Evolutionary conservation across 768 basidiomycete genomes (phyloP).

Genomic region (Hortiboletus flavorubellus): DNA sequence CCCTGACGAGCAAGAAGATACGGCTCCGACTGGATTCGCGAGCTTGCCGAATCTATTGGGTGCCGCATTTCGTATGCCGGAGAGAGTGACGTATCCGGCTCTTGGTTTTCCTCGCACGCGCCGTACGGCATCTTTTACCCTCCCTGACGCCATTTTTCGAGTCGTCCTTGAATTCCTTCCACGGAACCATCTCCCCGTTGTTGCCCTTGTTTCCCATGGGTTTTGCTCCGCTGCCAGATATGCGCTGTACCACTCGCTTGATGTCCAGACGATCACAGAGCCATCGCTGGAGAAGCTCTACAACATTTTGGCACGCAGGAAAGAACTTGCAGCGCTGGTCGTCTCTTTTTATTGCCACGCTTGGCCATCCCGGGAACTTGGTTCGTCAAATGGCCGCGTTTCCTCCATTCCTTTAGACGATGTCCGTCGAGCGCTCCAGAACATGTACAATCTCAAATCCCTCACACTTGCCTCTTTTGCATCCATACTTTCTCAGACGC

Average conservation of each 20-base stretch:
- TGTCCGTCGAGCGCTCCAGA: slow-evolving; percentile 25
- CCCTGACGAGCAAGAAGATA: not conserved
- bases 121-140: not conserved
- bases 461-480: slow-evolving; percentile 27
- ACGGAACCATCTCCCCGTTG: slow-evolving; percentile 12
- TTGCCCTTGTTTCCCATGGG: slow-evolving; percentile 24
- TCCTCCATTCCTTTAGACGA: slow-evolving; percentile 13
- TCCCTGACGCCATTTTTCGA: slow-evolving; percentile 21
- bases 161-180: slow-evolving; percentile 22
- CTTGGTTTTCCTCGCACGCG: not conserved
- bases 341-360: slow-evolving; percentile 22
- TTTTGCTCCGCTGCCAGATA: slow-evolving; percentile 23
- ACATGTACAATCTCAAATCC: slow-evolving; percentile 29
- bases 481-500: slow-evolving; percentile 17
- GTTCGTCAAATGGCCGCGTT: slow-evolving; percentile 2
- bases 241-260: slow-evolving; percentile 21
- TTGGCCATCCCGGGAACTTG: slow-evolving; percentile 17
- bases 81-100: not conserved
- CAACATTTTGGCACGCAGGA: slow-evolving; percentile 15
- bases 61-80: slow-evolving; percentile 9
- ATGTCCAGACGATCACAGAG: slow-evolving; percentile 15
- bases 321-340: slow-evolving; percentile 24
- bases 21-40: not conserved
- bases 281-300: slow-evolving; percentile 17
- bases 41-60: slow-evolving; percentile 22